Evolutionary conservation across 2,329 filamentous ascomycete species (phyloP), one percentile per base, ranked within the genome.

Genomic region (Camptophora hylomeconis): DNA sequence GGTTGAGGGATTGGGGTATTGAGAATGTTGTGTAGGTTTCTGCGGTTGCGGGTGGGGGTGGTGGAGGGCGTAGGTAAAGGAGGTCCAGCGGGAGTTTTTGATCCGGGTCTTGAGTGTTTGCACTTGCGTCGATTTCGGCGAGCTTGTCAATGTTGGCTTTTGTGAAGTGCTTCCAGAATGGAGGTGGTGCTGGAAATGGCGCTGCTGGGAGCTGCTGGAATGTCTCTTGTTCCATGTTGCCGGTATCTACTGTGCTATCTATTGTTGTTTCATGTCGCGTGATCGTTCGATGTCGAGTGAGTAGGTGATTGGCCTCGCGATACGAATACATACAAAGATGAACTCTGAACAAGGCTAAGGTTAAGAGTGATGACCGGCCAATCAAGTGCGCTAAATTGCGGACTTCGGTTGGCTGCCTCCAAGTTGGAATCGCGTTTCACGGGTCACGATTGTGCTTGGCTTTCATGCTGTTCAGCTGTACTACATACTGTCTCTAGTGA

Each of bases 101-200:
- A 20, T 32, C 22, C 53, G 45, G 18, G 44, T 51, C 36, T 51
- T 49, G 28, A 45, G 32, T 11, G 53, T 42, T 4, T 46, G 42
- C 56, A 48, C 53, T 21, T 45, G 44, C 33, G 49, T 53, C 36
- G 30, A 67, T 49, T 20, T 64, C 48, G 32, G 64, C 55, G 14
- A 80, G 56, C 26, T 71, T 72, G 9, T 69, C 57, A 29, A 81
- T 47, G 48, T 87, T 92, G 16, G 78, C 72, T 3, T 72, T 53
- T 0, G 82, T 93, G 56, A 95, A 95, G 51, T 80, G 68, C 42
- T 78, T 76, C 75, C 81, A 95, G 58, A 94, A 92, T 1, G 78
- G 75, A 15, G 89, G 89, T 15, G 89, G 89, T 29, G 79, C 72
- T 14, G 89, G 87, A 51, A 84, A 93, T 21, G 76, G 72, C 14